Evolutionary conservation across 2,329 filamentous ascomycete genomes (phyloP).

Genomic region (Diaporthe eres): DNA sequence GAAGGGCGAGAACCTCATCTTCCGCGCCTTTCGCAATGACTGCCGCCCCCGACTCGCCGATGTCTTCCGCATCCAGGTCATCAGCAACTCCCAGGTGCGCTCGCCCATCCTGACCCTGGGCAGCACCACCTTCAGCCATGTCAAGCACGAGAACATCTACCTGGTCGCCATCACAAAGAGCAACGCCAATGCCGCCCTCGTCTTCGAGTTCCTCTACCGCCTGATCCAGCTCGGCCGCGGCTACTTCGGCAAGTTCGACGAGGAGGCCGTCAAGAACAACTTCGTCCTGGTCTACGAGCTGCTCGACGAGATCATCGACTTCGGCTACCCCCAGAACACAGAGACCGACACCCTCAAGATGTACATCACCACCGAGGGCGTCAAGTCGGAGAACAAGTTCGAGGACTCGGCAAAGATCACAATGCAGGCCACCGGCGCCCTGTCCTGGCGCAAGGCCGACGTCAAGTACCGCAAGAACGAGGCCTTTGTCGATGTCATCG

Average conservation of each 20-base stretch:
- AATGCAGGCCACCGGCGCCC: slow-evolving; percentile 97
- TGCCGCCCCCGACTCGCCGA: slow-evolving; percentile 97
- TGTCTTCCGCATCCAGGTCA: slow-evolving; percentile 99
- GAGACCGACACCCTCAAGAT: slow-evolving; percentile 99
- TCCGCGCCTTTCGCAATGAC: slow-evolving; percentile 98
- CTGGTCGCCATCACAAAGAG: slow-evolving; percentile 97
- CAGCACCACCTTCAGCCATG: slow-evolving; percentile 98
- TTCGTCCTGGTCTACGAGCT: slow-evolving; percentile 99
- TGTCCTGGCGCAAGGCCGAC: slow-evolving; percentile 97
- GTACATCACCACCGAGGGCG: slow-evolving; percentile 99
- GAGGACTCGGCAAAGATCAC: slow-evolving; percentile 98
- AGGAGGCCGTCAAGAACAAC: slow-evolving; percentile 99
- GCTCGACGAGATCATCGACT: slow-evolving; percentile 97
- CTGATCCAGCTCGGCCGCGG: slow-evolving; percentile 90
- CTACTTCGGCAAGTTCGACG: slow-evolving; percentile 99
- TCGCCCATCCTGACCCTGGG: slow-evolving; percentile 97
- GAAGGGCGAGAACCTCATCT: slow-evolving; percentile 99
- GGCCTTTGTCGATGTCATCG: slow-evolving; percentile 98
- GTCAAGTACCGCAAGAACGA: slow-evolving; percentile 99
- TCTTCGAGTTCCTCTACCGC: slow-evolving; percentile 98
- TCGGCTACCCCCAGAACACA: slow-evolving; percentile 98
- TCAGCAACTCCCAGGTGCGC: slow-evolving; percentile 96
- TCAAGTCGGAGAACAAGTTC: slow-evolving; percentile 88
- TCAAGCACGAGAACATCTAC: slow-evolving; percentile 99
- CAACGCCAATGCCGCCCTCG: slow-evolving; percentile 97